Evolutionary conservation across 2,329 filamentous ascomycete genomes (phyloP), one percentile per base, ranked within the genome.

Genomic region (Colletotrichum destructivum): DNA sequence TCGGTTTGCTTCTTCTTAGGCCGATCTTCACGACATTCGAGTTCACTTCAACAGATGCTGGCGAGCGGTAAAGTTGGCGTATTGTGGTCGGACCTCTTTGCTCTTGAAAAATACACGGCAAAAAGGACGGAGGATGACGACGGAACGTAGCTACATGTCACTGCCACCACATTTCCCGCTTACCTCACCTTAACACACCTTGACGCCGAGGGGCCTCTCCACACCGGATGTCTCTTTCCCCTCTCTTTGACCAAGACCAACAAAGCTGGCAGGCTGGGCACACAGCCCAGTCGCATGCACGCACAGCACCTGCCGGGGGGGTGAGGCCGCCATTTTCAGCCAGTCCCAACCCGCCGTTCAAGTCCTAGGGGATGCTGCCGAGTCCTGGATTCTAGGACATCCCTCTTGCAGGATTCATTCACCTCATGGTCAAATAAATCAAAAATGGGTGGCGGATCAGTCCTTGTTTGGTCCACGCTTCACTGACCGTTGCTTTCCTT

Each of bases 361-460:
- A 72, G 70, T 72, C 67, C 70, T 72, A 66, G 42, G 65, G 35
- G 26, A 60, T 69, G 55, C 61, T 61, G 52, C 47, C 61, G 51
- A 72, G 66, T 72, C 70, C 66, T 72, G 56, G 38, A 61, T 66
- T 71, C 70, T 71, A 71, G 60, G 70, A 72, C 70, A 11, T 40
- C 69, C 57, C 21, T 52, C 64, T 68, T 52, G 64, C 42, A 40
- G 26, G 54, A 21, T 61, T 52, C 69, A 71, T 31, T 51, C 57
- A 71, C 56, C 57, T 26, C 64, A 68, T 60, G 35, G 56, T 44
- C 54, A 61, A 51, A 69, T 74, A 74, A 70, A 70, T 52, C 65
- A 64, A 73, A 62, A 62, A 74, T 74, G 70, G 57, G 62, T 74
- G 61, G 62, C 70, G 65, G 57, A 66, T 64, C 51, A 46, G 40